Base-by-base conservation (phyloP, 306 rosid genomes). In the Senna tora region DNA sequence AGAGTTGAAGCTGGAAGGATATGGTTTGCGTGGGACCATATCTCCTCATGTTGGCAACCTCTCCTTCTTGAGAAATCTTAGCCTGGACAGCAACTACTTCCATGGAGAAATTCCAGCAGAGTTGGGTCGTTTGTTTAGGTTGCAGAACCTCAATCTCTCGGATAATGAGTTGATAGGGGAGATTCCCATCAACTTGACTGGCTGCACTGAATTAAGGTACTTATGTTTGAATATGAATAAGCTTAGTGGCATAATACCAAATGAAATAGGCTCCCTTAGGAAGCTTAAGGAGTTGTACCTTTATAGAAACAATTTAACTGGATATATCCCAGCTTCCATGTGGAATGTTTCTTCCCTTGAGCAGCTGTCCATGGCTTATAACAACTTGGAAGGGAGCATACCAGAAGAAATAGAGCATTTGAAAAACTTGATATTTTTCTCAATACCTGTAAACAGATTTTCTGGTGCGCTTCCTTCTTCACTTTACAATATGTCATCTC, bases 381-480 rank as follows among this genome's bases (percentile, higher is more conserved):
- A 59, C 46, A 34, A 59, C 25, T 34, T 59, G 65, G 46, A 59
- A 4, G 65, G 65, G 4, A 59, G 6, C 21, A 38, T 75, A 36
- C 75, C 64, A 5, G n/a, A 43, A 25, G 63, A 60, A 5, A 28
- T 80, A 10, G 68, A 79, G 6, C 60, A 7, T 6, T 20, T 62
- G 54, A 73, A 9, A 5, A 43, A n/a, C 13, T 53, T 60, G 8
- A 1, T 1, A 0, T 0, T 0, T 9, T 38, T 76, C 0, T 0
- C 2, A 8, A 2, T 61, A 4, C 38, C 0, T 8, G 5, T 0
- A 2, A 81, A 81, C 75, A 45, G 17, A 0, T 9, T 77, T 16
- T 53, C 42, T 0, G 77, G 82, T 20, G 15, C 6, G 4, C n/a
- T 81, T 51, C 81, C 76, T 73, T 59, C 36, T 7, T 76, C 77